Evolutionary conservation across 2,329 filamentous ascomycete genomes (phyloP).

Genomic region (Phialocephala sp.): DNA sequence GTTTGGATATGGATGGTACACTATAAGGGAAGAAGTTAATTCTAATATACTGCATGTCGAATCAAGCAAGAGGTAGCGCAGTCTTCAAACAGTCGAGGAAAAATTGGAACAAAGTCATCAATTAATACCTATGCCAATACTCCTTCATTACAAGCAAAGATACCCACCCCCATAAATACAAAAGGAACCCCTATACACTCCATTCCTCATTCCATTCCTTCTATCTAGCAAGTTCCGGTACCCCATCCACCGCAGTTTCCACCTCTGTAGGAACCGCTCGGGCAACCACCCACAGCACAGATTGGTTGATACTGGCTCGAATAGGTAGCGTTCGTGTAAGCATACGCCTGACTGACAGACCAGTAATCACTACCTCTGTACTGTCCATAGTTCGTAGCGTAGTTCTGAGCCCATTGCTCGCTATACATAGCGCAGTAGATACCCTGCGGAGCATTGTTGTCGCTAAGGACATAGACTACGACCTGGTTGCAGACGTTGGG

Average conservation of each 20-base stretch:
- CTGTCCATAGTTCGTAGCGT: conserved; percentile 37
- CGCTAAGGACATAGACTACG: conserved; percentile 46
- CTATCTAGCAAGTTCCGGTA: conserved; percentile 24
- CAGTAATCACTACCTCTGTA: conserved; percentile 34
- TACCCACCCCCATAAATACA: not conserved
- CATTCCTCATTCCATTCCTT: not conserved
- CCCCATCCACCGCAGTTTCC: conserved; percentile 34
- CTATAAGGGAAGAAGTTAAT: too few relatives aligned
- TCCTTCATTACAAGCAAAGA: not conserved
- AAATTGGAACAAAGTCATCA: not conserved
- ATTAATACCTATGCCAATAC: not conserved
- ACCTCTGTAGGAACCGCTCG: conserved; percentile 20
- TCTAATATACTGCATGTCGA: too few relatives aligned
- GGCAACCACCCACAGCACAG: conserved; percentile 30
- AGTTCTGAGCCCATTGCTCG: conserved; percentile 32
- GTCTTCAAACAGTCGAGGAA: too few relatives aligned
- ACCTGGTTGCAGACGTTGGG: conserved; percentile 47
- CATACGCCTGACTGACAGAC: conserved; percentile 29
- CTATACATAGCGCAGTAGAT: conserved; percentile 45
- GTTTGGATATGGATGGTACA: too few relatives aligned
- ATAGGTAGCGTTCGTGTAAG: conserved; percentile 28
- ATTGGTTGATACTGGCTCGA: conserved; percentile 24
- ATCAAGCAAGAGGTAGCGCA: too few relatives aligned
- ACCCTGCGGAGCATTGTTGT: conserved; percentile 45
- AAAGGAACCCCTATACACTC: not conserved